Base-by-base conservation (phyloP, 2,329 filamentous ascomycete genomes). In the Coniochaeta pulveracea region DNA sequence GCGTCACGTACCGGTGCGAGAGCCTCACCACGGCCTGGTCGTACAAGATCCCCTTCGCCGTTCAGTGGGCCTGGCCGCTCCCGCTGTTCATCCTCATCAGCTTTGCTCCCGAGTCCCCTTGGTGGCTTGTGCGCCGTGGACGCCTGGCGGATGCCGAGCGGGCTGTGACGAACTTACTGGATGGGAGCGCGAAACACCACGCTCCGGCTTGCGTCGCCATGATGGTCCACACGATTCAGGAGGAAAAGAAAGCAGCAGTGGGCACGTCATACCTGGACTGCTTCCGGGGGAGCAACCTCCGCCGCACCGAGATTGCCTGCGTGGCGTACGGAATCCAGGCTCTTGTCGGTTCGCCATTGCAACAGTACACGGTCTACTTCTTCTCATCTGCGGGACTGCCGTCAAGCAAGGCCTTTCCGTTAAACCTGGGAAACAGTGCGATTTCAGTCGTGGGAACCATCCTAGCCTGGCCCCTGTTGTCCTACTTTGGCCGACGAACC, bases 91-190 rank as follows among this genome's bases (percentile, higher is more conserved):
- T 54, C 1, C 44, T 43, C 3, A 42, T 54, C 4, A 23, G 43
- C 11, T 52, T 60, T 28, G 55, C 55, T 9, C 59, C 58, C 2
- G 59, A 61, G 37, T 56, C 51, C 5, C 58, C 58, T 4, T 61
- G 57, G 54, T 60, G 50, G 47, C 44, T 54, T 3, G 51, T 58
- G 10, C 47, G 56, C 6, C 45, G 51, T 9, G 51, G 49, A 3
- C 42, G 46, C 10, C 35, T 44, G 15, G 45, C 49, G 2, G 44
- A 45, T 10, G 56, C 58, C 2, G 43, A 49, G 30, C 40, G 42
- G 6, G 50, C 1, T 10, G 43, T 60, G 6, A 48, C 48, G 3
- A 27, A 33, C 19, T 7, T 40, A 35, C 26, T 11, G 14, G 5
- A 12, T 24, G 37, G 39, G 21, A 34, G 42, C 21, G 21, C 21